phyloP scores from a whole-genome alignment of 73 alveolate genomes.

The Paramecium octaurelia region DNA sequence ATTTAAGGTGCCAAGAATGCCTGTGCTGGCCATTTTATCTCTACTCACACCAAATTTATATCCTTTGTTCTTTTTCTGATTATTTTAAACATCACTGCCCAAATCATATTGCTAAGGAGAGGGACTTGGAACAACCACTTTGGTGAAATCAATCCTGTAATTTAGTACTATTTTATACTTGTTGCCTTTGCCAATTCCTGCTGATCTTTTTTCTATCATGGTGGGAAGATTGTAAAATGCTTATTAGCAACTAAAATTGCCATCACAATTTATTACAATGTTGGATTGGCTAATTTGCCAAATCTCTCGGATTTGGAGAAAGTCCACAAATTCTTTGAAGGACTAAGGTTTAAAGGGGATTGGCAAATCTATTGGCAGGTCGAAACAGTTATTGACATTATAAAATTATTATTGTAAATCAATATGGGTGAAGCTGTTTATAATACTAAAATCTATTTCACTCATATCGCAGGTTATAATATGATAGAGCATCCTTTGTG shows the following conservation, averaged over 20 bases:
- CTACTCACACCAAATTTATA: constrained; percentile 33
- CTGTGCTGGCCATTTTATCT: constrained; percentile 44
- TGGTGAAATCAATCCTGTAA: constrained; percentile 8
- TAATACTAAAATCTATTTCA: background rate
- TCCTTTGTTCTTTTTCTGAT: constrained; percentile 21
- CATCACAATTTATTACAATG: background rate
- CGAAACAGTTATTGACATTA: constrained; percentile 49
- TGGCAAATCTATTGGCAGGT: constrained; percentile 6
- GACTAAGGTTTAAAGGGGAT: constrained; percentile 22
- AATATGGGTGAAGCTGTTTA: background rate
- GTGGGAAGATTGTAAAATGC: constrained; percentile 30
- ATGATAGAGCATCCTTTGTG: background rate
- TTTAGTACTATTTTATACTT: background rate
- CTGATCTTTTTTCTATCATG: constrained; percentile 25
- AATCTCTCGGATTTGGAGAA: constrained; percentile 42
- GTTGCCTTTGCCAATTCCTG: constrained; percentile 44
- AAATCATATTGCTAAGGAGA: background rate
- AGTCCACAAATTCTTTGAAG: constrained; percentile 38
- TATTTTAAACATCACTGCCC: background rate
- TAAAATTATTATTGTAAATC: background rate
- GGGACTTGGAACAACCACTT: constrained; percentile 29
- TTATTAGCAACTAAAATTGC: background rate
- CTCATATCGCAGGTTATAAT: background rate
- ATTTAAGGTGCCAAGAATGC: constrained; percentile 9
- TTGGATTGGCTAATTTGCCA: constrained; percentile 31